Evolutionary conservation across 1,284 basidiomycete genomes (phyloP).

Genomic region (Tausonia pullulans): DNA sequence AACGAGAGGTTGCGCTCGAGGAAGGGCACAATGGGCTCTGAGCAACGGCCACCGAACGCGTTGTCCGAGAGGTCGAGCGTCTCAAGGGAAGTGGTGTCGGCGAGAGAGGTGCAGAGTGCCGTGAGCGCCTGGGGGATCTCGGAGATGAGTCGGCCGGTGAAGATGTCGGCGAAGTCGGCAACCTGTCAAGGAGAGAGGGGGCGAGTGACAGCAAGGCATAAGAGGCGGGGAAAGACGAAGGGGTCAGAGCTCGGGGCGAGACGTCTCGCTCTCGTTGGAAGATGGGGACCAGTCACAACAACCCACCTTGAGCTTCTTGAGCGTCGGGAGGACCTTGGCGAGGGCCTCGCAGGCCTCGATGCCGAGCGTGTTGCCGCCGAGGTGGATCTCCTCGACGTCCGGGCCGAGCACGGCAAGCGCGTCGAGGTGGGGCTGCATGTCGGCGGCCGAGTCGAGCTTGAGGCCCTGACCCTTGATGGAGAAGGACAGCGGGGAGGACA

Average conservation of each 20-base stretch:
- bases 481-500: constrained; percentile 33
- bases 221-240: neutral
- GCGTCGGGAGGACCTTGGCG: constrained; percentile 63
- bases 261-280: neutral
- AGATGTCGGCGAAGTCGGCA: constrained; percentile 94
- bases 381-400: constrained; percentile 72
- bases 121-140: constrained; percentile 88
- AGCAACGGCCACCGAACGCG: constrained; percentile 90
- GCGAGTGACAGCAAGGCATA: neutral
- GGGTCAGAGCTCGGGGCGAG: neutral
- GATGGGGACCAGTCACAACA: neutral
- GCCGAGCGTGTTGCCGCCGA: constrained; percentile 94
- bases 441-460: constrained; percentile 67
- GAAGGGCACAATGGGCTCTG: constrained; percentile 87
- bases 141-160: constrained; percentile 88
- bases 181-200: constrained; percentile 43
- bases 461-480: constrained; percentile 63
- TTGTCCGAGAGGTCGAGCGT: constrained; percentile 92
- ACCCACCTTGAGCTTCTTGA: constrained; percentile 59
- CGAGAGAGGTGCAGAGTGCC: constrained; percentile 78
- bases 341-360: constrained; percentile 81
- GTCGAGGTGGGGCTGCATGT: constrained; percentile 67
- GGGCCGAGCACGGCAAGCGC: constrained; percentile 50
- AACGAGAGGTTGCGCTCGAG: constrained; percentile 67
- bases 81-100: constrained; percentile 63